Base-by-base conservation (phyloP, 345 rosid species). In the Crucihimalaya himalaica region DNA sequence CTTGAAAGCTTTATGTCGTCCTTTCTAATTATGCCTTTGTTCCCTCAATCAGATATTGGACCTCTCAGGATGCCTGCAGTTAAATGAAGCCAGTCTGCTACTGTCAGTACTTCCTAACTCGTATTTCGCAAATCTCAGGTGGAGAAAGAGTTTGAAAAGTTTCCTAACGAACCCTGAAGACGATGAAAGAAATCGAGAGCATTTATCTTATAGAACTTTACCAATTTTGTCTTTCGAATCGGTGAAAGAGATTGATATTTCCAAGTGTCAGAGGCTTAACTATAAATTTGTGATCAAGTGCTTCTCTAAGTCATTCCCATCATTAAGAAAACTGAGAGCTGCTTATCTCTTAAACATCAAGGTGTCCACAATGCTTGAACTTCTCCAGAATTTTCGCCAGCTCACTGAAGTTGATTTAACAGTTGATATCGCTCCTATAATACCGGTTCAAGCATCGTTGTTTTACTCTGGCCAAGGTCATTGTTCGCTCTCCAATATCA, bases 331-430 rank as follows among this genome's bases (percentile, higher is more conserved):
- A 78, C 73, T 92, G 71, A 85, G 70, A 81, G 96, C 96, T 50
- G 87, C 92, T 79, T 80, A 88, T 81, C 92, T 83, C 77, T 78
- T 81, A 62, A 86, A 84, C 88, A 82, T 88, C 63, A 85, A 74
- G 79, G 72, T 74, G 11, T 70, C 71, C 27, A 73, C 68, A 21
- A 54, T 88, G 68, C 56, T 25, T 63, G 73, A 72, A 66, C 73
- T 89, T 80, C 75, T 86, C 62, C 76, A 71, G 69, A 83, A 76
- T 56, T 86, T 86, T 70, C 57, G 79, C 63, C 47, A 72, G 8
- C 69, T 89, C 47, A 71, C 66, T 78, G 93, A 89, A 76, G 79
- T 92, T 69, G 96, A 89, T 79, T 76, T 92, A 53, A 83, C 87
- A 12, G 85, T 86, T 78, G 96, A 92, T 78, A 34, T 73, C 6